Base-by-base conservation (phyloP, 2,329 filamentous ascomycete genomes). In the Alternaria sp. region DNA sequence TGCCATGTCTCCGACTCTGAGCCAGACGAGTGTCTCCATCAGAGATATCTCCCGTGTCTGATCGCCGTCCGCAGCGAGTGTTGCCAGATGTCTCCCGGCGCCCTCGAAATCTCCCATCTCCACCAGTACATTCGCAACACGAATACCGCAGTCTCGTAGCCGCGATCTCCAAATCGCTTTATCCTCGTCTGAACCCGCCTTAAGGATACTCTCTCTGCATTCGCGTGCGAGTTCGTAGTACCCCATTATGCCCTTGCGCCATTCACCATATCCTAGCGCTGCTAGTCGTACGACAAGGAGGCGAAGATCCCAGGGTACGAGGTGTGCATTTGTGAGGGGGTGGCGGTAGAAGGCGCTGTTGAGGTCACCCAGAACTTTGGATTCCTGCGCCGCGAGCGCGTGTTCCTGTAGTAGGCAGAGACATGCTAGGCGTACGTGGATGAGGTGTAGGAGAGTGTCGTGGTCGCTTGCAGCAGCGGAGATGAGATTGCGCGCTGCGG, bases 41-140 rank as follows among this genome's bases (percentile, higher is more conserved):
- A 85, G 81, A 21, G 75, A 32, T 72, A 79, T 46, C 66, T 80
- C 44, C 17, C 45, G 64, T 1, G 71, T 56, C 6, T 63, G 57
- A n/a, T 26, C n/a, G 0, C 36, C 57, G 3, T 63, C 51, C n/a
- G 45, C 45, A 32, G 26, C 74, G 13, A 97, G 78, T 4, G 85
- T 88, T 19, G 84, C 83, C 3, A 99, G 82, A 72, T 96, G 93
- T 28, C 90, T 84, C 1, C 86, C 88, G 0, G 95, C 96, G 5
- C 92, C 93, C 3, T 91, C 88, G 0, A 96, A 77, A 75, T 99
- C 95, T 9, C 93, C 93, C 89, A 97, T 96, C 78, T 96, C 92
- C 6, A 95, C 85, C 26, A 96, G 81, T 0, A 90, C 89, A 73
- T 88, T 88, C 17, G 86, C 86, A 6, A 86, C 86, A 54, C 86